Evolutionary conservation across 2,329 filamentous ascomycete species (phyloP), one percentile per base, ranked within the genome.

Genomic region (Cladosporium cucumerinum): DNA sequence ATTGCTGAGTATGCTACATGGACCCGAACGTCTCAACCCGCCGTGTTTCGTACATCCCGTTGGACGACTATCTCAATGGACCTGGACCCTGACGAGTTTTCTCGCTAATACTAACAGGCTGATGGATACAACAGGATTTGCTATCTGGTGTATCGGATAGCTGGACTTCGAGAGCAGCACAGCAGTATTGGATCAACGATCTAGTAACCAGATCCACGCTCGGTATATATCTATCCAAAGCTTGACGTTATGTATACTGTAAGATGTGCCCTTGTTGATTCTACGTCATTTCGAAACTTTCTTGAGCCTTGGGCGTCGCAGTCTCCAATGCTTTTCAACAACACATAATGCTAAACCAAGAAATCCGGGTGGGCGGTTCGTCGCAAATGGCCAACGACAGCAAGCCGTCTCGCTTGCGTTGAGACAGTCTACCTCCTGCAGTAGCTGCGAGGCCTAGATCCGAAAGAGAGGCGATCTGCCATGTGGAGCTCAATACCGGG

Each of bases 401-500:
- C 18, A 32, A 54, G 39, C 39, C 39, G 39, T 46, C 39, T 46
- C 39, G 39, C n/a, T 23, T n/a, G 26, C 11, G 30, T 28, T 30
- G 26, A 12, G 26, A 30, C 10, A 32, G n/a, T n/a, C 5, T 57
- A 32, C 32, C 14, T 57, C 54, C 18, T 57, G 32, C 54, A 57
- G 54, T 57, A 57, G 30, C 54, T 57, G 54, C 54, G 28, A 26
- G 14, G 32, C 32, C 54, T 57, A 57, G 54, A 26, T 23, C 54
- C 32, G 32, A 32, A 57, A 23, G 28, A 32, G 54, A 57, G 32
- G 30, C 32, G 54, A 57, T 57, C 54, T 30, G 16, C 54, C 21
- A 23, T 30, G 54, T 39, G 54, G 54, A 57, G 54, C 16, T n/a
- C 30, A 39, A 57, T 34, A 57, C 54, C 54, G n/a, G 54, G 54